These are phyloP conservation scores for Coemansia sp. DNA, from an alignment of 192 early-diverging fungal genomes.

Conservation along the genomic window DNA sequence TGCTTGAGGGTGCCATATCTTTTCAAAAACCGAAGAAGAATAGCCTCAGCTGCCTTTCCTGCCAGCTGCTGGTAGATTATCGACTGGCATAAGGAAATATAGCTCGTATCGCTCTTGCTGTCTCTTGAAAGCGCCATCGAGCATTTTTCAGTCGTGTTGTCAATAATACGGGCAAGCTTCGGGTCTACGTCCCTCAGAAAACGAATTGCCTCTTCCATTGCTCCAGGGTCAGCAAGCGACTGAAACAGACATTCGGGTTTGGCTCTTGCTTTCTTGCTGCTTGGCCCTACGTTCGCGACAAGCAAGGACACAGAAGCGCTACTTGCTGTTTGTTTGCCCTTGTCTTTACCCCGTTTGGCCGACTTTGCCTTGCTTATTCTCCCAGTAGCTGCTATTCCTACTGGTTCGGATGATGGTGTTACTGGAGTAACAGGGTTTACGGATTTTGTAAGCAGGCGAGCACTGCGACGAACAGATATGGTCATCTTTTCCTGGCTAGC, in stretches of 20 bases:
- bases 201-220: conserved; percentile 36
- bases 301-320: neutral
- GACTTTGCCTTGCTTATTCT: conserved; percentile 10
- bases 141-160: conserved; percentile 27
- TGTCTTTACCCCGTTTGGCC: conserved; percentile 4
- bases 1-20: conserved; percentile 51
- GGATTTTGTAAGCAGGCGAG: conserved; percentile 29
- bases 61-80: conserved; percentile 74
- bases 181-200: conserved; percentile 52
- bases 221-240: conserved; percentile 15
- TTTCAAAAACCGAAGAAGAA: conserved; percentile 57
- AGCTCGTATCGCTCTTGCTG: conserved; percentile 29
- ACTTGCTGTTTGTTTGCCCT: neutral
- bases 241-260: neutral
- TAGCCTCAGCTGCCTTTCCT: conserved; percentile 67
- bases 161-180: conserved; percentile 49
- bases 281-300: neutral
- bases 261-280: neutral
- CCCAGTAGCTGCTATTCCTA: neutral
- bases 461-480: conserved; percentile 28
- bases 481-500: neutral
- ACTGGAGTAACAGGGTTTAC: neutral
- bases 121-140: conserved; percentile 28
- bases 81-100: conserved; percentile 42
- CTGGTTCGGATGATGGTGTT: neutral